Evolutionary conservation across 176 grass and related monocot genomes (phyloP), one percentile per base, ranked within the genome.

Genomic region (Poa pratensis): DNA sequence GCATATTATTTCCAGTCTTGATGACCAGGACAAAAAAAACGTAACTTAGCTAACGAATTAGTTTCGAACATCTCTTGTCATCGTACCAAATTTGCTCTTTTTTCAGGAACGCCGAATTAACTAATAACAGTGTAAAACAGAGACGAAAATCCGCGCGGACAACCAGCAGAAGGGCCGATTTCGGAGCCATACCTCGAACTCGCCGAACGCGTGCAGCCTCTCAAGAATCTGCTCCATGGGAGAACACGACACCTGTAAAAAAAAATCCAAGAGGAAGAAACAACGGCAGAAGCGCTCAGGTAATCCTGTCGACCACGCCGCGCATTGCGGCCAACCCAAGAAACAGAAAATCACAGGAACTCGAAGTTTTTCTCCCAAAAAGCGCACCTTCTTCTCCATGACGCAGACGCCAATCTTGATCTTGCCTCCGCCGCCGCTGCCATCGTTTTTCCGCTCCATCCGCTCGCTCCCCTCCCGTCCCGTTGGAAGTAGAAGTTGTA

Each of bases 201-300:
- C 95, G 8, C 93, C 85, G 82, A 98, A 98, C 23, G 91, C 84
- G 18, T 91, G 87, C 72, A 98, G 71, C 82, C 95, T 93, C 73
- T 93, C 91, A 27, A 98, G 91, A 90, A 98, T 95, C 87, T 92
- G 91, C 48, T 84, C 85, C 95, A 98, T 98, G 28, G 95, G 95
- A 77, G 89, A 73, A 76, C 91, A 98, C 49, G 52, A 80, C 61
- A 92, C 95, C 95, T 93, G 51, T 52, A 60, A 67, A 83, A 68
- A 68, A 8, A 39, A 49, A 42, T 53, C 62, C 79, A 69, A 45
- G 58, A 73, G 70, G 48, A 20, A 54, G 40, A 59, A 88, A 70
- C 5, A 34, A 69, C 13, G 23, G 43, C 23, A 32, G 3, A 43
- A 76, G 18, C 51, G 19, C 34, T 81, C 70, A 82, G 22, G 77